Base-by-base conservation (phyloP, 2,329 filamentous ascomycete genomes). In the Ophiostoma quercus region DNA sequence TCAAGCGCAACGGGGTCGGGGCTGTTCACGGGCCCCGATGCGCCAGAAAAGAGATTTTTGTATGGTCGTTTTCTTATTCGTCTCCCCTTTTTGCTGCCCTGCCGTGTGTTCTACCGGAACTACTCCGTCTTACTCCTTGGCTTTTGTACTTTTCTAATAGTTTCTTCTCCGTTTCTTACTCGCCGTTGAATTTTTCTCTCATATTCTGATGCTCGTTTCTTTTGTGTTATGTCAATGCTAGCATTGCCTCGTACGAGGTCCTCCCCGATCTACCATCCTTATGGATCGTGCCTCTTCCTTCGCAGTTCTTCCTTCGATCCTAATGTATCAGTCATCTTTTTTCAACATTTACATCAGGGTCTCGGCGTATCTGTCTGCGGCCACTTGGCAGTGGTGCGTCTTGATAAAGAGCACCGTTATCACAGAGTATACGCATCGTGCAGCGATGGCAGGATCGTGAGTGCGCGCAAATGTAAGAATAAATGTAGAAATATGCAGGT, bases 41-140 rank as follows among this genome's bases (percentile, higher is more conserved):
- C 16, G 34, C 8, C 34, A 34, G 34, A 34, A 34, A 25, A 25
- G n/a, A 12, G 47, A 2, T 8, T 25, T 25, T 9, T 25, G 54
- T 60, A 29, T 25, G 6, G 25, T 66, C 43, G 41, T 67, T 39
- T 25, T 32, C 39, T 54, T 70, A n/a, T 32, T 66, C 29, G 39
- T 37, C n/a, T 66, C 63, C 37, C 34, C 63, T 43, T 66, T 66
- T 32, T 68, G 22, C 16, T 1, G 16, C 25, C 22, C 22, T 32
- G 7, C 22, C n/a, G 60, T 63, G 60, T 29, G 16, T 1, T n/a
- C 16, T 51, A 4, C 7, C 19, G 19, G 6, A 7, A n/a, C n/a
- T 8, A 51, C 16, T 51, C 3, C 3, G 4, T 51, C 19, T 51
- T 16, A 22, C 7, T 19, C 1, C n/a, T 51, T 14, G 39, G 47